Evolutionary conservation across 1,284 basidiomycete genomes (phyloP), one percentile per base, ranked within the genome.

Genomic region (Cutaneotrichosporon curvatum): DNA sequence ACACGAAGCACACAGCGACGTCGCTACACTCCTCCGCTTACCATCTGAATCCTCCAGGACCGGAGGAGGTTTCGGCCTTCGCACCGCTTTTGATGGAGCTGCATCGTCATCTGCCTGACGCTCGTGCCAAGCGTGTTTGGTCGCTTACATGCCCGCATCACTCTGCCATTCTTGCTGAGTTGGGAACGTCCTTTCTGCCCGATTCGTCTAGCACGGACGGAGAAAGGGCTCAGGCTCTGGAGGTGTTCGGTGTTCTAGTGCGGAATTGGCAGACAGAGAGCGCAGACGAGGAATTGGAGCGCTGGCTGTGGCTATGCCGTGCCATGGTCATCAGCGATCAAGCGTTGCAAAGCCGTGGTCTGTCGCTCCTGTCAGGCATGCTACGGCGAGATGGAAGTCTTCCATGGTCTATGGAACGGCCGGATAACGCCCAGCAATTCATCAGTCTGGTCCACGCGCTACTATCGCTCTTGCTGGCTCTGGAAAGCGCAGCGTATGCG

Each of bases 61-160:
- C 23, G 23, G 31, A 42, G 11, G 44, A 59, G 16, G 61, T 67
- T 41, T 65, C 63, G 15, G 51, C 65, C 3, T 68, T 63, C 35
- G 65, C 63, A 1, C 67, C 67, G 6, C 56, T 70, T 4, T 51
- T 70, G n/a, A 62, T 52, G 14, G 64, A 62, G 40, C 49, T 70
- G 9, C 65, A 67, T 48, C 53, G 56, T 31, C 57, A 66, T 37
- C 54, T 68, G 2, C 63, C 63, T 1, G 61, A 58, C 9, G 65
- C 65, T 22, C 55, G 66, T 18, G 56, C 63, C 1, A 65, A 65
- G 44, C 56, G 57, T 25, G 45, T 61, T 1, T 70, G 67, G 67
- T 63, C 62, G 0, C 50, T 63, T 15, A 68, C 67, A 2, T 67
- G 61, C 34, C 67, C 67, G 1, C 65, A 68, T 43, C 67, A 70